phyloP scores from a whole-genome alignment of 371 early-diverging fungal species.

The Mucor saturninus region DNA sequence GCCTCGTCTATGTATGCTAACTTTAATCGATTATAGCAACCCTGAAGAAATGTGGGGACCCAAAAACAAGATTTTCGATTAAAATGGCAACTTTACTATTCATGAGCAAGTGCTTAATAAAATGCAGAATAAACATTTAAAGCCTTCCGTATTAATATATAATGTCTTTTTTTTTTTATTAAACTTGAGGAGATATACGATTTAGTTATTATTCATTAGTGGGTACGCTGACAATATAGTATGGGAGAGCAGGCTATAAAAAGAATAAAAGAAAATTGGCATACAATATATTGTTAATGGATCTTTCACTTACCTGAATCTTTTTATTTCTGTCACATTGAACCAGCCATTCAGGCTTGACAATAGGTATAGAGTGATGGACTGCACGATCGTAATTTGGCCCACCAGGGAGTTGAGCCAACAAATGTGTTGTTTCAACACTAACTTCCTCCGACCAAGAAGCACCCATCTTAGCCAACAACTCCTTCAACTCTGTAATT shows the following conservation, averaged over 20 bases:
- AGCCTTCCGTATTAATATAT: background rate
- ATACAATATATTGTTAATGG: background rate
- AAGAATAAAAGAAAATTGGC: background rate
- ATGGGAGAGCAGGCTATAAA: conserved; percentile 53
- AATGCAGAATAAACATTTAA: too few species aligned
- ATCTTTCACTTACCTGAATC: conserved; percentile 69
- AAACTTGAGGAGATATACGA: background rate
- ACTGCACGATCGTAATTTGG: conserved; percentile 87
- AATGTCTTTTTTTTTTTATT: too few species aligned
- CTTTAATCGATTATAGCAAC: background rate
- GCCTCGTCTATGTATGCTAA: background rate
- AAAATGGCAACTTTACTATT: background rate
- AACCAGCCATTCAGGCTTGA: conserved; percentile 91
- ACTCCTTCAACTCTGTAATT: conserved; percentile 73
- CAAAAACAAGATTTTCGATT: background rate
- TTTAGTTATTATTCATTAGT: conserved; percentile 24
- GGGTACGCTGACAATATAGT: conserved; percentile 54
- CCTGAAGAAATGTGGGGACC: conserved; percentile 18
- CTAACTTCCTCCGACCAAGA: conserved; percentile 84
- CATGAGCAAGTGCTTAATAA: too few species aligned
- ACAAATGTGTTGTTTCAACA: conserved; percentile 90
- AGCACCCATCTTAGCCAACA: conserved; percentile 87
- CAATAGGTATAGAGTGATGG: conserved; percentile 89
- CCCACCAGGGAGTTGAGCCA: conserved; percentile 85
- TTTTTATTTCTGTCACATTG: conserved; percentile 89